Conservation (phyloP, 768 basidiomycete genomes). For the Xerocomellus intermedius region DNA sequence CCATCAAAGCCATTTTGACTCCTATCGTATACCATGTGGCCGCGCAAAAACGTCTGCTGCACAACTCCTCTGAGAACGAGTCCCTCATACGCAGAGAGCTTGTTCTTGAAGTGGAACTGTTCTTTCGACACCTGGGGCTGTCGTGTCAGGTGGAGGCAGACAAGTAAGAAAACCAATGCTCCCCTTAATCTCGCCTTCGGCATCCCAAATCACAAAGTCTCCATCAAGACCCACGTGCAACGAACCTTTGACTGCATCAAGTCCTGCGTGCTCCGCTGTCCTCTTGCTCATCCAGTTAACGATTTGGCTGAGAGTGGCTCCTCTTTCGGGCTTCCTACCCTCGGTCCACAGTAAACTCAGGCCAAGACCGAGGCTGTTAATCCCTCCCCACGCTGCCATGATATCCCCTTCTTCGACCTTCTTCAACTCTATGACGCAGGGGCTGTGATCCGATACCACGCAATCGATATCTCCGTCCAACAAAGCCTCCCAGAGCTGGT, state of each 20-base stretch:
- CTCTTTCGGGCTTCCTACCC: constrained; percentile 48
- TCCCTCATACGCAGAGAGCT: constrained; percentile 87
- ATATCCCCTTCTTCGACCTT: constrained; percentile 72
- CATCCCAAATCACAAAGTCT: constrained; percentile 86
- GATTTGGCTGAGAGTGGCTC: constrained; percentile 57
- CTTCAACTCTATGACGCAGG: constrained; percentile 83
- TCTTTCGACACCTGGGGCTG: constrained; percentile 65
- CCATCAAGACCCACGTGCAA: constrained; percentile 76
- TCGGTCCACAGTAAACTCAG: constrained; percentile 90
- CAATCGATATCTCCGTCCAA: constrained; percentile 83
- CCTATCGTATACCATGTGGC: constrained; percentile 60
- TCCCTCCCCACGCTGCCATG: constrained; percentile 93
- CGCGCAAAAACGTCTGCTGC: constrained; percentile 77
- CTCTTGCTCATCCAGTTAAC: constrained; percentile 72
- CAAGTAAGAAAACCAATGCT: constrained; percentile 2
- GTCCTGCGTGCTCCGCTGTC: constrained; percentile 78
- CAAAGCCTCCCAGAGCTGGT: constrained; percentile 78
- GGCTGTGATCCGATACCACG: constrained; percentile 95
- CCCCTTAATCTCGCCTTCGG: constrained; percentile 46
- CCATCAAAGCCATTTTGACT: constrained; percentile 36
- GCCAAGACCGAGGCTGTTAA: constrained; percentile 88
- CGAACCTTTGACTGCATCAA: constrained; percentile 68
- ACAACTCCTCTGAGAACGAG: constrained; percentile 68
- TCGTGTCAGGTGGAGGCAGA: constrained; percentile 5
- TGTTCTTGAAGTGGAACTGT: constrained; percentile 86